phyloP scores from a whole-genome alignment of 2,329 filamentous ascomycete genomes.

The Purpureocillium lavendulum region DNA sequence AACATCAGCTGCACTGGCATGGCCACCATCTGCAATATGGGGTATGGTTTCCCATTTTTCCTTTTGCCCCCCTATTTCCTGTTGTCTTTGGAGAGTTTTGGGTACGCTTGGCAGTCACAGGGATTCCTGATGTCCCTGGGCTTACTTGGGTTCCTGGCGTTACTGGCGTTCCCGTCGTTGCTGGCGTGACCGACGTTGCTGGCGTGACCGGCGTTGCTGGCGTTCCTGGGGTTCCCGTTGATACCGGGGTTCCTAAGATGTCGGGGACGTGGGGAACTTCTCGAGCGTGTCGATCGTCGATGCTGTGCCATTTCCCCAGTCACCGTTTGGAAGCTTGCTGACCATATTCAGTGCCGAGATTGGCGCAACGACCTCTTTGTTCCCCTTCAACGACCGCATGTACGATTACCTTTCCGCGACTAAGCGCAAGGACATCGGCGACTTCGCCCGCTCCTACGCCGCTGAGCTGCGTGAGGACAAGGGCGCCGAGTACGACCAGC shows the following conservation, averaged over 20 bases:
- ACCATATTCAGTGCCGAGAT: conserved; percentile 47
- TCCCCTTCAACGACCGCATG: conserved; percentile 98
- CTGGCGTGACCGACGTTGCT: too few species aligned
- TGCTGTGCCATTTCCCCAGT: too few species aligned
- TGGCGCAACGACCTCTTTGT: conserved; percentile 83
- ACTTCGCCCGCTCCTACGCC: conserved; percentile 79
- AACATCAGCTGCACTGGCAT: conserved; percentile 46
- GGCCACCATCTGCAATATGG: conserved; percentile 72
- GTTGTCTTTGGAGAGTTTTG: conserved; percentile 13
- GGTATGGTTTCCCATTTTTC: conserved; percentile 10
- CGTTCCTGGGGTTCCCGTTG: too few species aligned
- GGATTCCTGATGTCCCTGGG: too few species aligned
- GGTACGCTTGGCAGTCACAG: too few species aligned
- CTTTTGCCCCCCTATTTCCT: background rate
- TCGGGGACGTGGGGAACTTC: too few species aligned
- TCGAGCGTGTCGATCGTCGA: too few species aligned
- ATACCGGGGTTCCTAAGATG: too few species aligned
- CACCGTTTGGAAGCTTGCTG: background rate
- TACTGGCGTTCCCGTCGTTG: too few species aligned
- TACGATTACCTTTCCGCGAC: conserved; percentile 91
- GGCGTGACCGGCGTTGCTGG: too few species aligned
- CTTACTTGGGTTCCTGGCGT: too few species aligned
- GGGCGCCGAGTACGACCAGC: conserved; percentile 88
- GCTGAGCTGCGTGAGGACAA: conserved; percentile 80
- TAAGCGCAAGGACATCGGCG: conserved; percentile 83